Base-by-base conservation (phyloP, 1,284 basidiomycete genomes). In the Marasmius sp. region DNA sequence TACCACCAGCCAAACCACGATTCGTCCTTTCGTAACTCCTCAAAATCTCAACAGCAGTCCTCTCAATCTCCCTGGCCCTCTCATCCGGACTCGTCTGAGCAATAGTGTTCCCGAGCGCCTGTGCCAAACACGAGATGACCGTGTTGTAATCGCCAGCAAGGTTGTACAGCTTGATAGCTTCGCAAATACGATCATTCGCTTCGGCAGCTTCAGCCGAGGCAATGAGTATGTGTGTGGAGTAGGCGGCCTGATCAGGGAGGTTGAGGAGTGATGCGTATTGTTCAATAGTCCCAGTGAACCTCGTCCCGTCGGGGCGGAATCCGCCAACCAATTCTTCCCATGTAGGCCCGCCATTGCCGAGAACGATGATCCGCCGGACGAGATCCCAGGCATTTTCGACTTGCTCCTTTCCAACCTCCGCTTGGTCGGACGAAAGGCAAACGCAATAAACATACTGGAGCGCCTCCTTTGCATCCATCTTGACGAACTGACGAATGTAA, bases 91-190 rank as follows among this genome's bases (percentile, higher is more conserved):
- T 83, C 0, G 89, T 86, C 68, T 89, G 85, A 5, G 87, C 81
- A 49, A 97, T 81, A 0, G 91, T 90, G 69, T 90, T 91, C n/a
- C 95, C 95, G 0, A 99, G 82, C 3, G 95, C 93, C 61, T 89
- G 88, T 48, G 94, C 95, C 49, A 99, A 88, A 62, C 94, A 94
- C 8, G 87, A 82, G 45, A 98, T 86, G 53, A 99, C 97, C 36
- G 91, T 93, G 56, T 88, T 81, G 73, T 96, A 95, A 65, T 97
- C 93, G 43, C 94, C 93, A 0, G 96, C 95, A 41, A 98, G 87
- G 76, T 98, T 97, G 80, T 95, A 98, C 52, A 99, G 80, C 74
- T 97, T 92, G 77, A 99, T 95, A 1, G 95, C 95, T 73, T 98
- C 95, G 6, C 90, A 84, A 49, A 93, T 88, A 36, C 92, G 90